phyloP scores from a whole-genome alignment of 768 basidiomycete genomes.

The Fistulinella prunicolor region DNA sequence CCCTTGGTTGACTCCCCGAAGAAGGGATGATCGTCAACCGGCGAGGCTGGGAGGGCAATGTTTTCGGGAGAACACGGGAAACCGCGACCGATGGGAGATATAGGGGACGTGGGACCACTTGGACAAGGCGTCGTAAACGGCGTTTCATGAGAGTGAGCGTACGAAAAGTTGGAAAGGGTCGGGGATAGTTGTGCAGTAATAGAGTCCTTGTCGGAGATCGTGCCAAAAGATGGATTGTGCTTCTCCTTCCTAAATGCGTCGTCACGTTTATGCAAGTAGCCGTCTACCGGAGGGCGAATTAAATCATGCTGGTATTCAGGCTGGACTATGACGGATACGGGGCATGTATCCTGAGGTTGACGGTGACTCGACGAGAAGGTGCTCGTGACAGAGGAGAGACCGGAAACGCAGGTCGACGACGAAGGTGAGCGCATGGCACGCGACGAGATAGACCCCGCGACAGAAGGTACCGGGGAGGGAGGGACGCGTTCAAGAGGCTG shows the following conservation, averaged over 20 bases:
- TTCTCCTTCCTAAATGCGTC: constrained; percentile 17
- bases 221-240: constrained; percentile 14
- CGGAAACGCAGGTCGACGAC: constrained; percentile 30
- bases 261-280: constrained; percentile 12
- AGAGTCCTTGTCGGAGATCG: constrained; percentile 24
- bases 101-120: constrained; percentile 24
- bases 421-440: constrained; percentile 30
- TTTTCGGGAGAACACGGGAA: constrained; percentile 27
- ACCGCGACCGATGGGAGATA: background rate
- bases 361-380: constrained; percentile 35
- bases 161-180: constrained; percentile 28
- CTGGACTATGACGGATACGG: constrained; percentile 32
- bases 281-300: constrained; percentile 10
- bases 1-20: background rate
- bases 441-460: constrained; percentile 26
- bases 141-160: constrained; percentile 25
- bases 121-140: constrained; percentile 22
- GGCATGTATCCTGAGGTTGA: constrained; percentile 24
- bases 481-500: constrained; percentile 24
- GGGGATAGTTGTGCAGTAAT: constrained; percentile 20
- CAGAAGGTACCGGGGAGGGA: constrained; percentile 27
- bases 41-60: constrained; percentile 26
- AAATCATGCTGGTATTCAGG: constrained; percentile 28
- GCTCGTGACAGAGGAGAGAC: constrained; percentile 33
- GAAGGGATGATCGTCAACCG: constrained; percentile 9